Conservation (phyloP, 345 rosid species). For the Jatropha curcas region DNA sequence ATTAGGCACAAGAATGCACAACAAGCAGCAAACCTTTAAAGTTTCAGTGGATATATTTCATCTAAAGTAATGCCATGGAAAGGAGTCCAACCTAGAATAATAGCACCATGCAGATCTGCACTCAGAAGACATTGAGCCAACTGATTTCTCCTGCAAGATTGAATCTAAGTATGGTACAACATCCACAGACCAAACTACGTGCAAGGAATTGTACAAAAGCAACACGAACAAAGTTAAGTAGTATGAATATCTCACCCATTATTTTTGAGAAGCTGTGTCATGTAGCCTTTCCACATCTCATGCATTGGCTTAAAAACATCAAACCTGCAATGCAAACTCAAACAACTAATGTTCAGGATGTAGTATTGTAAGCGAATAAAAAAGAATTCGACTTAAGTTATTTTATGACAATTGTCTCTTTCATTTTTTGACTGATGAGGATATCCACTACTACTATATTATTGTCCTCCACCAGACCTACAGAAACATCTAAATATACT, state of each 20-base stretch:
- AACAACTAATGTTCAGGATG: slow-evolving; percentile 3
- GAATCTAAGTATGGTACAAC: background rate
- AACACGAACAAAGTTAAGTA: background rate
- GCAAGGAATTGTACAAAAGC: background rate
- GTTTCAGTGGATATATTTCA: background rate
- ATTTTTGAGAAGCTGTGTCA: slow-evolving; percentile 50
- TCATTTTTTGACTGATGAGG: background rate
- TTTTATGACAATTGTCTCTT: background rate
- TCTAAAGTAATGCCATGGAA: background rate
- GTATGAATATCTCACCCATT: slow-evolving; percentile 44
- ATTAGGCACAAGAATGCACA: background rate
- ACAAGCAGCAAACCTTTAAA: background rate
- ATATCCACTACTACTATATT: background rate
- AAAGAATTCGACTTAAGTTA: background rate
- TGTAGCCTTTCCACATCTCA: slow-evolving; percentile 68
- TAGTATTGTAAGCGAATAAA: background rate
- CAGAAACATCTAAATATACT: background rate
- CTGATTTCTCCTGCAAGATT: slow-evolving; percentile 22
- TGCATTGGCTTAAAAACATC: slow-evolving; percentile 66
- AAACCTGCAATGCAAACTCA: slow-evolving; percentile 45
- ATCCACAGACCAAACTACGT: background rate
- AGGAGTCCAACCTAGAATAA: slow-evolving; percentile 16
- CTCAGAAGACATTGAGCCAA: slow-evolving; percentile 27
- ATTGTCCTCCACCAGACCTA: background rate
- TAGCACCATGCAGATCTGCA: slow-evolving; percentile 38